Evolutionary conservation across 371 early-diverging fungal genomes (phyloP), one percentile per base, ranked within the genome.

Genomic region (Mortierella sp.): DNA sequence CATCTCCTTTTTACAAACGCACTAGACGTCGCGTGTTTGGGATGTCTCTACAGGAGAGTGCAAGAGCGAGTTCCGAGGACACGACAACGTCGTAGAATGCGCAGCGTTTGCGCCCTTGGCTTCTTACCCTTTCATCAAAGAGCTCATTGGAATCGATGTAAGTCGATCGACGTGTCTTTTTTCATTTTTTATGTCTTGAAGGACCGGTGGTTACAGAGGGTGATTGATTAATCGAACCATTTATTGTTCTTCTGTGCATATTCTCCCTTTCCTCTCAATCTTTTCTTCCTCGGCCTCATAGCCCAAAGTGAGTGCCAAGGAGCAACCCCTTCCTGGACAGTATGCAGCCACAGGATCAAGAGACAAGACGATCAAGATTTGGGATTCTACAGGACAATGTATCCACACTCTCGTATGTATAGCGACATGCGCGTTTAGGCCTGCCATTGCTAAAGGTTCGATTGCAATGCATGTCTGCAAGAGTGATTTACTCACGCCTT

Each of bases 81-180:
- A 98, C 82, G 96, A 95, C 19, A 96, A 98, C 79, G 97, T 98
- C n/a, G 94, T 98, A 22, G 98, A 98, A 80, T 94, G 93, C 65
- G 94, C 95, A 0, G 92, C 90, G 8, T 97, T 97, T 87, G 95
- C 92, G 39, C 97, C 98, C 14, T 74, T 80, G 19, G 85, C 74
- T 16, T 88, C 94, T 3, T 91, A 93, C 75, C 88, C 92, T 37
- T 89, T 80, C 68, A 89, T 97, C 61, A 88, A 89, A 43, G 94
- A 94, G 58, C 88, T 96, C 44, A 85, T 91, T 55, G 95, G 93
- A 24, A 87, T 91, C 44, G 90, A 91, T 74, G 91, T 91, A 87
- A 67, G 87, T 39, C 68, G n/a, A n/a, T n/a, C n/a, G n/a, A n/a
- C n/a, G n/a, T n/a, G n/a, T n/a, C n/a, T n/a, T n/a, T n/a, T n/a